Percentiles rank a stretch among this genome's conserved stretches.
Conservation (phyloP, 768 basidiomycete genomes). For the Lentinula aciculospora region DNA sequence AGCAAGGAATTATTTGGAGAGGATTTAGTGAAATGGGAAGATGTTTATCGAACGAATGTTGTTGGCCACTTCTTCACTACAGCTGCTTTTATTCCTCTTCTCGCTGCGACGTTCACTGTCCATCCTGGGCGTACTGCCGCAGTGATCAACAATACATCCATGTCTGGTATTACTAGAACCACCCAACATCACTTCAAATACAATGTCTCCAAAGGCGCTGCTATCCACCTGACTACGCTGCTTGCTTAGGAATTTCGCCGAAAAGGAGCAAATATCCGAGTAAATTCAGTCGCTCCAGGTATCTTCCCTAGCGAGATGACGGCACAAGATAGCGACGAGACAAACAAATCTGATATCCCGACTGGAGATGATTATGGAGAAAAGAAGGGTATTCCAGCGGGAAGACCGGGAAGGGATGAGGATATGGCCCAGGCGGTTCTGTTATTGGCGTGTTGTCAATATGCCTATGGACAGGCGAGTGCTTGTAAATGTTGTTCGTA, state of each 20-base stretch:
- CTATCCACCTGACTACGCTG: slow-evolving; percentile 26
- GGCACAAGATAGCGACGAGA: slow-evolving; percentile 1
- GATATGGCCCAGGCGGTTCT: slow-evolving; percentile 5
- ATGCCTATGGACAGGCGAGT: slow-evolving; percentile 5
- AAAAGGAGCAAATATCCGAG: slow-evolving; percentile 19
- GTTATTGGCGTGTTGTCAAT: slow-evolving; percentile 2
- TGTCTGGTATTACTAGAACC: slow-evolving; percentile 34
- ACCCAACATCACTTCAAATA: slow-evolving; percentile 39
- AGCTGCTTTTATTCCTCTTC: slow-evolving; percentile 39
- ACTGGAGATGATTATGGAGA: not conserved
- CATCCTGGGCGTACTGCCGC: slow-evolving; percentile 21
- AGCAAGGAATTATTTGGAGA: not conserved
- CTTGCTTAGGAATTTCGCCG: slow-evolving; percentile 29
- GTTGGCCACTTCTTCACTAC: slow-evolving; percentile 33
- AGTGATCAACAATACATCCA: slow-evolving; percentile 36
- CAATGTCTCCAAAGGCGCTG: slow-evolving; percentile 35
- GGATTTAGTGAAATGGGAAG: slow-evolving; percentile 20
- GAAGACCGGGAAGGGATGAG: slow-evolving; percentile 4
- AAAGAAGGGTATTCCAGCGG: slow-evolving; percentile 2
- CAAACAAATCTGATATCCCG: slow-evolving; percentile 2
- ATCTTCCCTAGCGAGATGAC: slow-evolving; percentile 33
- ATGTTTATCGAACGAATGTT: slow-evolving; percentile 26
- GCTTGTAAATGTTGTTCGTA: too few species aligned
- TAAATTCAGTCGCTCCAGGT: slow-evolving; percentile 29
- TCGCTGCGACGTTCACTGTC: slow-evolving; percentile 17